These are phyloP conservation scores for Pecoramyces ruminantium DNA, from an alignment of 192 early-diverging fungal species.

Conservation along the genomic window DNA sequence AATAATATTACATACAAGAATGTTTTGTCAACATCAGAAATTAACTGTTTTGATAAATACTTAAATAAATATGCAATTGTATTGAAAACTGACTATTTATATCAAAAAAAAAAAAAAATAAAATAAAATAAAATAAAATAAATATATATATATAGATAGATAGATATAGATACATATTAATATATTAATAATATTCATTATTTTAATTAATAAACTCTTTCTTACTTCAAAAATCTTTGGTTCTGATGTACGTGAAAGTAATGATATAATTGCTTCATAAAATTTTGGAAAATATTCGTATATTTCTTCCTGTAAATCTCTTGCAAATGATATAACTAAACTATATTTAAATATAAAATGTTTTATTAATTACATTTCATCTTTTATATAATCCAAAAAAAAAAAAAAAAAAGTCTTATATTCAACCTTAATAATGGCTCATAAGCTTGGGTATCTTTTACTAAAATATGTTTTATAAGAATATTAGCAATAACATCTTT, in stretches of 20 bases:
- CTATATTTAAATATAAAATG: no score
- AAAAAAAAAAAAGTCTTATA: no score
- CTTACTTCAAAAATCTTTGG: slow-evolving; percentile 58
- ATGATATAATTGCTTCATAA: slow-evolving; percentile 33
- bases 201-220: no score
- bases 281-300: slow-evolving; percentile 56
- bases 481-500: slow-evolving; percentile 54
- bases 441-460: slow-evolving; percentile 44
- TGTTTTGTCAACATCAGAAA: slow-evolving; percentile 48
- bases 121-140: no score
- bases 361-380: no score
- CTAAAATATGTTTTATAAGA: slow-evolving; percentile 44
- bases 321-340: slow-evolving; percentile 61
- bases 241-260: slow-evolving; percentile 28
- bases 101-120: no score
- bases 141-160: no score
- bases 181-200: no score
- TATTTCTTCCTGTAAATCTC: slow-evolving; percentile 85
- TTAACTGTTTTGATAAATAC: slow-evolving; percentile 53
- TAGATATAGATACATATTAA: no score
- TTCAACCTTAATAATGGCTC: slow-evolving; percentile 70
- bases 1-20: slow-evolving; percentile 29
- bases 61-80: slow-evolving; percentile 85
- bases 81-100: slow-evolving; percentile 64
- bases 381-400: no score